Percentiles rank a stretch among this genome's conserved stretches.
These are phyloP conservation scores for Drosera spatulata DNA, from an alignment of 179 eudicot genomes.

Conservation along the genomic window DNA sequence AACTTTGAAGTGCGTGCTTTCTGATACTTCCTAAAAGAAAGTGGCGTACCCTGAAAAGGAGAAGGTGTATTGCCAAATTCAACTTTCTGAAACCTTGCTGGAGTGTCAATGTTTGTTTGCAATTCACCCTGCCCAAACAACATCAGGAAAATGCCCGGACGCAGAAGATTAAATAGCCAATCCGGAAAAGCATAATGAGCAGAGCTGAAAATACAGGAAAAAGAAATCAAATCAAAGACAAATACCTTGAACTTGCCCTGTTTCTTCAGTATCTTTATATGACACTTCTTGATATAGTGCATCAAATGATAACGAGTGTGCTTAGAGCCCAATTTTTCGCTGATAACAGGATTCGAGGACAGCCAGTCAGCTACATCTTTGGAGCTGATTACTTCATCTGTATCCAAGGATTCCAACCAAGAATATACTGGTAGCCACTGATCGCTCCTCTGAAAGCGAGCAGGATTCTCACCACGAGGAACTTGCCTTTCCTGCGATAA, in stretches of 20 bases:
- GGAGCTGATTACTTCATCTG: conserved; percentile 69
- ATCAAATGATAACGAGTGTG: conserved; percentile 94
- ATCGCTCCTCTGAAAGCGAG: conserved; percentile 85
- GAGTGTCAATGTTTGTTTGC: conserved; percentile 18
- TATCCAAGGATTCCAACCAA: conserved; percentile 79
- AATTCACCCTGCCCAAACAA: conserved; percentile 30
- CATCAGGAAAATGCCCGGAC: not conserved
- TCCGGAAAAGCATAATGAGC: not conserved
- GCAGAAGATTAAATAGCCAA: not conserved
- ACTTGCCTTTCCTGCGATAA: conserved; percentile 3
- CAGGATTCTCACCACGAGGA: conserved; percentile 20
- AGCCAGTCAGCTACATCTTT: conserved; percentile 89
- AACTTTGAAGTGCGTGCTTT: too few relatives aligned
- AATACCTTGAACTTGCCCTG: conserved; percentile 46
- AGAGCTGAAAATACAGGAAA: not conserved
- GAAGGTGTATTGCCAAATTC: not conserved
- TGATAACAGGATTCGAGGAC: conserved; percentile 50
- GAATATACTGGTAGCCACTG: conserved; percentile 87
- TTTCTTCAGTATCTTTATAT: conserved; percentile 69
- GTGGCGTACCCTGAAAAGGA: too few relatives aligned
- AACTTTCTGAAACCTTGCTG: conserved; percentile 16
- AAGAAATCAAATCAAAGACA: not conserved
- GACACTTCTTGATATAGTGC: conserved; percentile 86
- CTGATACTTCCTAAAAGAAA: too few relatives aligned
- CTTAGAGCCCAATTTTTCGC: conserved; percentile 45